Base-by-base conservation (phyloP, 2,329 filamentous ascomycete species). In the Aspergillus bombycis region DNA sequence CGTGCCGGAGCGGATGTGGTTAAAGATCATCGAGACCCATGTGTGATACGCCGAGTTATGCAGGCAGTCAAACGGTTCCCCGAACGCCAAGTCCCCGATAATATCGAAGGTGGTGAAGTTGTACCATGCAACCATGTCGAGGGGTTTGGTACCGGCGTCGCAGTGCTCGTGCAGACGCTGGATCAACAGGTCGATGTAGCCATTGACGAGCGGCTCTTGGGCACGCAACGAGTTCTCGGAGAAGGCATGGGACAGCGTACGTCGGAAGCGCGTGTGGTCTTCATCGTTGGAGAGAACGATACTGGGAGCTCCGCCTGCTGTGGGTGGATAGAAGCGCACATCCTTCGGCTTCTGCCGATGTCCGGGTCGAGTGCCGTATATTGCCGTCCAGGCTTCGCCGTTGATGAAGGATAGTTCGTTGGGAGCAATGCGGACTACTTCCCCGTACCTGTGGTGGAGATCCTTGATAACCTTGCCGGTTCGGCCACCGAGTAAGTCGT, bases 171-270 rank as follows among this genome's bases (percentile, higher is more conserved):
- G 54, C 14, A 77, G 28, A 23, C 67, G 62, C 28, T 62, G 16
- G n/a, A 77, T 68, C 9, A 78, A 60, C 3, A 69, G 61, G 21
- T 77, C 70, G 3, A 77, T 61, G 62, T 77, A 77, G 2, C 21
- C 23, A 21, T 69, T 67, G 7, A 81, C 66, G 2, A 78, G 54
- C 0, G 68, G 66, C 59, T 78, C 79, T 61, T 79, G 80, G 14
- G 75, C 72, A 14, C 68, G 67, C 34, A 36, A 16, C 5, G 12
- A 83, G 62, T 1, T 77, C 76, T 54, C 75, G 0, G 78, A 80
- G 62, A 82, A 82, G 0, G 77, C 79, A 60, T 76, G 75, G 5
- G 71, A 60, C 10, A 82, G 61, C 2, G 72, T 58, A 0, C 68
- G 65, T 26, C 78, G 73, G 43, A 65, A 62, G 3, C 71, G 71